Conservation (phyloP, 148 eudicot genomes). For the Hydrangea macrophylla region DNA sequence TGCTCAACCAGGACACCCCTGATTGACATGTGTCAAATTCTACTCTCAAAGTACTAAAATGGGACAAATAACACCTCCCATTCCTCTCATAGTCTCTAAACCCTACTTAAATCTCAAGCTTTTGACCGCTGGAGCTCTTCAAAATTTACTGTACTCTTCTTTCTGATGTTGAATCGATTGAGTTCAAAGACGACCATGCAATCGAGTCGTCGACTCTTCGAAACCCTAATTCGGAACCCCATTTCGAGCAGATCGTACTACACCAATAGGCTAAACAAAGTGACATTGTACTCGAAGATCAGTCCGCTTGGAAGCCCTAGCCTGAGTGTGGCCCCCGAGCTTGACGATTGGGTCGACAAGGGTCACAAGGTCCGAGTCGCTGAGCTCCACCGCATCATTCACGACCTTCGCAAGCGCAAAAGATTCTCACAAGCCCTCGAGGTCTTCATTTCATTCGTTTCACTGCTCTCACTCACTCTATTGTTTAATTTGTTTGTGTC, state of each 20-base stretch:
- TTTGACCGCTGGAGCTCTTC: no score
- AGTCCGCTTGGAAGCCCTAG: slow-evolving; percentile 75
- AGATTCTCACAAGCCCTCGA: slow-evolving; percentile 80
- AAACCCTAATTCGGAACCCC: slow-evolving; percentile 25
- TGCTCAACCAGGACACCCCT: no score
- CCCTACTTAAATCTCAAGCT: no score
- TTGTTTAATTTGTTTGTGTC: neutral
- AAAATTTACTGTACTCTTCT: no score
- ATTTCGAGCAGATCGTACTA: slow-evolving; percentile 26
- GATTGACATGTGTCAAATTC: no score
- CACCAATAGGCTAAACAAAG: slow-evolving; percentile 25
- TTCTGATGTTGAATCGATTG: slow-evolving; percentile 16
- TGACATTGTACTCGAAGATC: slow-evolving; percentile 52
- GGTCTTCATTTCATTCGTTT: slow-evolving; percentile 30
- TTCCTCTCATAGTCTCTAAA: no score
- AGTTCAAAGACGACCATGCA: slow-evolving; percentile 18
- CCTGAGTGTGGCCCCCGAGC: slow-evolving; percentile 46
- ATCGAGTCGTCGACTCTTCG: slow-evolving; percentile 12
- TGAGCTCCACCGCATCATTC: slow-evolving; percentile 63
- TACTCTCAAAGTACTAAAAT: no score
- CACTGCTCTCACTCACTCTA: neutral
- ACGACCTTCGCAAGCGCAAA: slow-evolving; percentile 77
- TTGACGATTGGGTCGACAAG: slow-evolving; percentile 60
- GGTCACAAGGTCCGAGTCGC: slow-evolving; percentile 54
- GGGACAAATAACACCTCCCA: no score